Base-by-base conservation (phyloP, 371 early-diverging fungal species). In the Basidiobolus meristosporus region DNA sequence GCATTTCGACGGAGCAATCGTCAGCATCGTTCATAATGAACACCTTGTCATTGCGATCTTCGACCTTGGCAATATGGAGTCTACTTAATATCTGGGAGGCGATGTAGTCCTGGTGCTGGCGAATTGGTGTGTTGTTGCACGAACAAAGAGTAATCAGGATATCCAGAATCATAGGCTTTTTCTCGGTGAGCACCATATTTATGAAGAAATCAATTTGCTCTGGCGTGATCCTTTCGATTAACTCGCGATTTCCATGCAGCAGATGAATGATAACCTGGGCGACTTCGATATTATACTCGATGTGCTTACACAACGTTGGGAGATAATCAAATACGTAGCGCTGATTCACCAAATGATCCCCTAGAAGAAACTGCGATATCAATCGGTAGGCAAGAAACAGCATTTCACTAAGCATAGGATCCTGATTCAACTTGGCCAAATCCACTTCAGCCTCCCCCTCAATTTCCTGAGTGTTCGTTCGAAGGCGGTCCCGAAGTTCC, bases 221-320 rank as follows among this genome's bases (percentile, higher is more conserved):
- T 7, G 45, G n/a, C 9, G 20, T 39, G 31, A 58, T 49, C 20
- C 22, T 43, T 38, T 51, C 52, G 6, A 55, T 53, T 19, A 55
- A 49, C 15, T 23, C 7, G 3, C 37, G 39, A 31, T 57, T 57
- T 16, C 49, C 29, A 6, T 20, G 12, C 19, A 58, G 44, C 3
- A 58, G 42, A 37, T 55, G 53, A 51, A 58, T 53, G n/a, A 54
- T 31, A 1, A 54, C 45, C 19, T 54, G 55, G 5, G 59, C 56
- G 0, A 56, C 55, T 14, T 54, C 53, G 35, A 55, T 23, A 21
- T 55, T 48, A 12, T 50, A 21, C 41, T 47, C 46, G 20, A 58
- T 31, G 36, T 58, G 59, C 6, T 35, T 38, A 29, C 46, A 41
- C 5, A 55, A 20, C 1, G 44, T 50, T 31, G 49, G 41, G 29